Conservation (phyloP, 768 basidiomycete genomes). For the Mycena amicta region DNA sequence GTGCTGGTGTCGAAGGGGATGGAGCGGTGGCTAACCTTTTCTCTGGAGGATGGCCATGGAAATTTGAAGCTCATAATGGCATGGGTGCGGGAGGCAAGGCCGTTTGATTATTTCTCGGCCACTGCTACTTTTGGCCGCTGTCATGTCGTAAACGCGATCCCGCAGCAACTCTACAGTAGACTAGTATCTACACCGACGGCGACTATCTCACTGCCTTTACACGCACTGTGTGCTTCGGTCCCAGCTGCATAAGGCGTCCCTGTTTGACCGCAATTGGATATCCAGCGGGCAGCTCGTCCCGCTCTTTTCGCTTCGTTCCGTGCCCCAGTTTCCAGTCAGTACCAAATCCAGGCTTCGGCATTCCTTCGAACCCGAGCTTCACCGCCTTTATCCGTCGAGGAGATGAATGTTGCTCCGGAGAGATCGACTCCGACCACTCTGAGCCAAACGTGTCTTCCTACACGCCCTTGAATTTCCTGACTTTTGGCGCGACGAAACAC, state of each 20-base stretch:
- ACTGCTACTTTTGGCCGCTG: no score
- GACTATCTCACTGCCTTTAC: slow-evolving; percentile 18
- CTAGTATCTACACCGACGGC: background rate
- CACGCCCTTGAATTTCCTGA: background rate
- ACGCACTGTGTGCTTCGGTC: slow-evolving; percentile 36
- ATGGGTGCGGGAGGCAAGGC: background rate
- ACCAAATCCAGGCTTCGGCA: slow-evolving; percentile 42
- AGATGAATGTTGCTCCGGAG: background rate
- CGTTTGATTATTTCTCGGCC: background rate
- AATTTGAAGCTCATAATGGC: background rate
- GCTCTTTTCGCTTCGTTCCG: slow-evolving; percentile 20
- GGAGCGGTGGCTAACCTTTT: background rate
- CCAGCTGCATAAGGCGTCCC: slow-evolving; percentile 40
- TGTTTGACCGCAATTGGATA: slow-evolving; percentile 33
- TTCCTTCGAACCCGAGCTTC: slow-evolving; percentile 37
- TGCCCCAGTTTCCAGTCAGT: slow-evolving; percentile 39
- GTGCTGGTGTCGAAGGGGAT: slow-evolving; percentile 1
- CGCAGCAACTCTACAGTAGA: background rate
- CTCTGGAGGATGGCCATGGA: background rate
- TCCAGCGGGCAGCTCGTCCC: background rate
- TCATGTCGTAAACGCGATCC: no score
- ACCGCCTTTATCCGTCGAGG: background rate
- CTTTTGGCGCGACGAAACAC: background rate
- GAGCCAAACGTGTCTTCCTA: slow-evolving; percentile 9
- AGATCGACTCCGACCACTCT: background rate